Base-by-base conservation (phyloP, 768 basidiomycete species). In the Amanita jacksonii region DNA sequence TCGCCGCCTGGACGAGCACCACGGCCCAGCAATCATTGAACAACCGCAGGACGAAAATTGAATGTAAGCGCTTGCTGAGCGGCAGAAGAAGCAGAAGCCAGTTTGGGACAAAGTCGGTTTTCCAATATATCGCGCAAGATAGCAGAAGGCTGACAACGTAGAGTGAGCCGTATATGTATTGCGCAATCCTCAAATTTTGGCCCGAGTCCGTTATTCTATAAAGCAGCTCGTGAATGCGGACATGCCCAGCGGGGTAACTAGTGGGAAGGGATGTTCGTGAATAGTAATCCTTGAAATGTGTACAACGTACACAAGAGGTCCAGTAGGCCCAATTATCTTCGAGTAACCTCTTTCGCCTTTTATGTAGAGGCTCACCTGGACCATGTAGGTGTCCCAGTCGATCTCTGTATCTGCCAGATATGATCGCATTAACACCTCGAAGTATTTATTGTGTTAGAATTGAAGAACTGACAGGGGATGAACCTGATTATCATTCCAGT, bases 311-410 rank as follows among this genome's bases (percentile, higher is more conserved):
- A 97, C 93, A 7, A 94, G 66, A 7, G 86, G 89, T 12, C 96
- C 96, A 5, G 91, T 96, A 2, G 91, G 92, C 0, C 96, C 96
- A 45, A 75, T 68, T 39, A 99, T 83, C 47, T 68, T 61, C 9
- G 76, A 70, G 57, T 99, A 99, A 55, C 92, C 76, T 37, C 81
- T 70, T 58, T 93, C 83, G 25, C 92, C 92, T 43, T 77, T 74
- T 37, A 86, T 54, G 63, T 87, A 91, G 32, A 84, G 58, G 45
- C 81, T 72, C 1, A 86, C 74, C 42, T 98, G 96, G 41, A 82
- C 67, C 79, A 97, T 90, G 58, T 99, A 99, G 0, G 96, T 97
- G 55, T 82, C 75, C 81, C 89, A 98, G 64, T 99, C 96, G 54
- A 99, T 99, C 64, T 99, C 93, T 8, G 96, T 98, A 65, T 93